phyloP scores from a whole-genome alignment of 768 basidiomycete species.

The Megacollybia marginata region DNA sequence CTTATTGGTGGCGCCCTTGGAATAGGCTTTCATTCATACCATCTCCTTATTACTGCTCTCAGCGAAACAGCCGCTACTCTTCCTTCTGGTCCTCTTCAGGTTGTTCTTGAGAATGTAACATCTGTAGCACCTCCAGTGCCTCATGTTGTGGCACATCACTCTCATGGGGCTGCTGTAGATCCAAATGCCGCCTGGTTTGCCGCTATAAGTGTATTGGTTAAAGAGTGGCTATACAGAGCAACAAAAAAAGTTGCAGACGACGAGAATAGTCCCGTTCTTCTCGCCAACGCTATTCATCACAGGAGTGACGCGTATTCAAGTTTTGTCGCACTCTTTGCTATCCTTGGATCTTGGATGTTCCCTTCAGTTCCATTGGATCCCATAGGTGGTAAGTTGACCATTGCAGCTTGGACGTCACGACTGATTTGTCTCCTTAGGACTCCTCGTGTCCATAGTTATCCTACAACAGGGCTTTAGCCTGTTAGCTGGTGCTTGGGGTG shows the following conservation, averaged over 20 bases:
- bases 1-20: conserved; percentile 79
- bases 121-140: conserved; percentile 50
- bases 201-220: conserved; percentile 64
- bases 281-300: conserved; percentile 97
- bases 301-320: conserved; percentile 96
- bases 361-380: conserved; percentile 89
- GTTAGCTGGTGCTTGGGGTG: conserved; percentile 62
- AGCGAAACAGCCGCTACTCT: conserved; percentile 56
- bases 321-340: conserved; percentile 84
- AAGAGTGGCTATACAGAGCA: conserved; percentile 90
- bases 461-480: conserved; percentile 68
- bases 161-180: conserved; percentile 56
- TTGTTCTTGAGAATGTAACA: conserved; percentile 51
- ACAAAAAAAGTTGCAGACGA: conserved; percentile 88
- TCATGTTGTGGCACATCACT: conserved; percentile 44
- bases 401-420: conserved; percentile 1
- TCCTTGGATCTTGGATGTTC: conserved; percentile 82
- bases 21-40: conserved; percentile 86
- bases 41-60: conserved; percentile 72
- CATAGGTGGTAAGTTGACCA: conserved; percentile 62
- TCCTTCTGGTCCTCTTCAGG: conserved; percentile 56
- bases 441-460: conserved; percentile 88
- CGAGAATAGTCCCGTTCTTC: conserved; percentile 84
- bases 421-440: conserved; percentile 33
- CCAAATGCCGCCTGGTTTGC: conserved; percentile 99